Base-by-base conservation (phyloP, 2,329 filamentous ascomycete species). In the Apiospora sp. region DNA sequence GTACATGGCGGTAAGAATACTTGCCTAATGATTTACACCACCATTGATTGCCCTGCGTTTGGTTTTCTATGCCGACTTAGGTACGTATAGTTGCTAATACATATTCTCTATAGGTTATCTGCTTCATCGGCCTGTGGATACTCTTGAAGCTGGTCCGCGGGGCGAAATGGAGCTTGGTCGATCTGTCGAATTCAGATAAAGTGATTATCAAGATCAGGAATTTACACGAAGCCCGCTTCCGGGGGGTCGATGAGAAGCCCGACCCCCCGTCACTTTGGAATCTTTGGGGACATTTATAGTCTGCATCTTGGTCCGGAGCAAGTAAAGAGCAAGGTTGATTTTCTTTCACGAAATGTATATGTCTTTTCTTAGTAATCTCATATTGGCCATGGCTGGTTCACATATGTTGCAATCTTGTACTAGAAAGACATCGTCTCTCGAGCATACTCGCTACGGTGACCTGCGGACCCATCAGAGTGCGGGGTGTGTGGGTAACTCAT, bases 1-100 rank as follows among this genome's bases (percentile, higher is more conserved):
- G 0, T 85, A 82, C 77, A 77, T 84, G 10, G 77, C 82, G 30
- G 83, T 85, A 77, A 77, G 82, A 43, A 30, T 22, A 27, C 10
- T 16, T 27, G 44, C 54, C 37, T 41, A 5, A 13, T 30, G 51
- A 22, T 27, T 6, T 34, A 30, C 24, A 34, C 4, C 13, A 30
- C 13, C 24, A 61, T 4, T 14, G 6, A 4, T 30, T 30, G 27
- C 12, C n/a, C 67, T 48, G 41, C 43, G 41, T n/a, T 41, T 30
- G 27, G 37, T 2, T 10, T 41, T 41, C 37, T 41, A 41, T n/a
- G 1, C 22, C 46, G 3, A 19, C 44, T 34, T 10, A 10, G 19
- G 30, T n/a, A n/a, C 16, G 14, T 41, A 8, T n/a, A 48, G 34
- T 14, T 14, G 19, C 67, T 37, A 24, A 64, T 51, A 22, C 10